Percentiles rank a stretch among this genome's conserved stretches.
These are phyloP conservation scores for Cryptosporidium muris DNA, from an alignment of 169 alveolate genomes.

Conservation along the genomic window DNA sequence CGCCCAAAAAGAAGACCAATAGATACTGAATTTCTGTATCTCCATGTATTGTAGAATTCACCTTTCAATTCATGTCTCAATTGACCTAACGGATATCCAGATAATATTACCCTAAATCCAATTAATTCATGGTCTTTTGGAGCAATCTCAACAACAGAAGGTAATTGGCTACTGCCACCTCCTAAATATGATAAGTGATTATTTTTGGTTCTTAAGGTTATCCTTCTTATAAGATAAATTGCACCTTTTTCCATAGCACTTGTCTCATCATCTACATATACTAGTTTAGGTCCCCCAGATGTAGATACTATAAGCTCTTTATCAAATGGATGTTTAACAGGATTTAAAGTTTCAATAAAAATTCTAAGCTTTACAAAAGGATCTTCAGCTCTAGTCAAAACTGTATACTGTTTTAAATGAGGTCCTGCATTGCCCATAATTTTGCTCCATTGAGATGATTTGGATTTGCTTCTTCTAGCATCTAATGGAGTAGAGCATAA, in stretches of 20 bases:
- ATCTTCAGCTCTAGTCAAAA: conserved; percentile 55
- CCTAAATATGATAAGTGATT: conserved; percentile 71
- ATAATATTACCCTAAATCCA: conserved; percentile 52
- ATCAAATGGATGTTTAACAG: conserved; percentile 42
- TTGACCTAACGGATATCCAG: conserved; percentile 56
- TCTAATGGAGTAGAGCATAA: conserved; percentile 53
- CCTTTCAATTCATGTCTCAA: conserved; percentile 14
- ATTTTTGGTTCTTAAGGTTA: conserved; percentile 46
- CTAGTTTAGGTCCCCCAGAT: conserved; percentile 51
- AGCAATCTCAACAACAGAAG: conserved; percentile 65
- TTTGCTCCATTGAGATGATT: conserved; percentile 48
- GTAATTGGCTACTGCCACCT: conserved; percentile 24
- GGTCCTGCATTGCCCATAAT: conserved; percentile 66
- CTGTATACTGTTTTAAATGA: conserved; percentile 45
- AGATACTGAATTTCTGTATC: conserved; percentile 54
- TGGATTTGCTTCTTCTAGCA: conserved; percentile 19
- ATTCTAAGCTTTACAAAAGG: conserved; percentile 62
- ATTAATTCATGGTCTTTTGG: conserved; percentile 46
- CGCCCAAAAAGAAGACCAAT: conserved; percentile 41
- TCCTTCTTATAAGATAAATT: conserved; percentile 47
- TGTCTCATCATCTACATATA: conserved; percentile 31
- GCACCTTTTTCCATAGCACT: conserved; percentile 46
- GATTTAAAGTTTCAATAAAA: conserved; percentile 60
- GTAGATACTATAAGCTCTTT: conserved; percentile 52
- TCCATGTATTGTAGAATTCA: conserved; percentile 10